Base-by-base conservation (phyloP, 495 filamentous ascomycete species). In the Xylaria telfairii region DNA sequence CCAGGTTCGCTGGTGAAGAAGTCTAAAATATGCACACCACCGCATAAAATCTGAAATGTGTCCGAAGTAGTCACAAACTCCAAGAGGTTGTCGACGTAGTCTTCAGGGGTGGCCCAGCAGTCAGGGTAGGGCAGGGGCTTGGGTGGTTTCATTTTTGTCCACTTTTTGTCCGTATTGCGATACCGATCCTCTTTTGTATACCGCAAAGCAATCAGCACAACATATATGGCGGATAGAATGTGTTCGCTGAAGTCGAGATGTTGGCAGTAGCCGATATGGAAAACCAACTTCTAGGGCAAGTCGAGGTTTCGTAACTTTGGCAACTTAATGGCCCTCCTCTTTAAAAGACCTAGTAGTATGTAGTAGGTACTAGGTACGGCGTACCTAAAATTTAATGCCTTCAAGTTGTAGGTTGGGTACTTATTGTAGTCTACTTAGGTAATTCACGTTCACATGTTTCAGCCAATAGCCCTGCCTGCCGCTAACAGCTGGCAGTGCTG, bases 21-120 rank as follows among this genome's bases (percentile, higher is more conserved):
- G 75, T 98, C 96, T 60, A 98, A 85, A 67, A 99, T 93, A 78
- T 99, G 96, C 3, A 98, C 91, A 42, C 95, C 94, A 64, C 96
- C 96, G 77, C 94, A 97, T 62, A 98, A 85, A 53, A 90, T 92
- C 73, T 92, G 92, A 75, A 98, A 94, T n/a, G 94, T 86, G 41
- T 89, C 86, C 26, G 91, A 91, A 26, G 89, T 89, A 9, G 89
- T 91, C 15, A 88, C 86, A 77, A 98, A 97, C 60, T 85, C 71
- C 24, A 98, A 85, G 12, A 98, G 88, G 30, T 89, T 91, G 53
- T 92, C 85, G 49, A 97, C 88, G 76, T 97, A 98, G 32, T 86
- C 83, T 39, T 97, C 91, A 1, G 86, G 62, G 3, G 77, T 81
- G 7, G 75, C 75, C 72, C 83, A 86, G 42, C 78, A 83, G 28